phyloP scores from a whole-genome alignment of 139 green algal genomes.

The Coelastrella sp. region DNA sequence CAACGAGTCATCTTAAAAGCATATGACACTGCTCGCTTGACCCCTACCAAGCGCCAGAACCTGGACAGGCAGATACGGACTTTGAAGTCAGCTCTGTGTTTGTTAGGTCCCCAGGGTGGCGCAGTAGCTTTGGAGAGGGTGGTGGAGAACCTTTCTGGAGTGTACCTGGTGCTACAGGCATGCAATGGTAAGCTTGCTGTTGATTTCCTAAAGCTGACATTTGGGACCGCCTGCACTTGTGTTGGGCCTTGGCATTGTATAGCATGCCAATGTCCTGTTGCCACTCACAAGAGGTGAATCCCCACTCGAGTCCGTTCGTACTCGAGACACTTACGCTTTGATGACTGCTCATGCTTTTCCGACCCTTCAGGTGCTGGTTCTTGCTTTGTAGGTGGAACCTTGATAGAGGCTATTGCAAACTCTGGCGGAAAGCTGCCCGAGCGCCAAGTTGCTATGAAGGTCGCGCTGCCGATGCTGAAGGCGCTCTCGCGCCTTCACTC shows the following conservation, averaged over 20 bases:
- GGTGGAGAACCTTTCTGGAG: slow-evolving; percentile 18
- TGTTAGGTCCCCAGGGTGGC: slow-evolving; percentile 1
- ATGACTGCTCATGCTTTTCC: too few relatives aligned
- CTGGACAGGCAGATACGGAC: slow-evolving; percentile 36
- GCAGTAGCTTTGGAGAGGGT: slow-evolving; percentile 11
- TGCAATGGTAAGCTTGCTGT: slow-evolving; percentile 31
- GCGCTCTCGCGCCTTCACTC: slow-evolving; percentile 58
- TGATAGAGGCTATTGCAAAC: slow-evolving; percentile 66
- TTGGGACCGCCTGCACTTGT: too few relatives aligned
- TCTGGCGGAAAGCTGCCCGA: slow-evolving; percentile 60
- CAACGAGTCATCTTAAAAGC: slow-evolving; percentile 37
- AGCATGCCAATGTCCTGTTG: neutral
- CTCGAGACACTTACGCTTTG: too few relatives aligned
- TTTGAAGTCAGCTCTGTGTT: neutral
- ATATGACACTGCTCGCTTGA: neutral
- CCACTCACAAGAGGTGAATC: neutral
- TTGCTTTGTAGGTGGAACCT: slow-evolving; percentile 50
- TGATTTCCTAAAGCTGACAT: neutral
- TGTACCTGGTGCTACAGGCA: slow-evolving; percentile 47
- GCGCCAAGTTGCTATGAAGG: slow-evolving; percentile 43
- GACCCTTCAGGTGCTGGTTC: neutral
- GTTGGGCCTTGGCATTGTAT: neutral
- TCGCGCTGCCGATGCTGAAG: slow-evolving; percentile 57
- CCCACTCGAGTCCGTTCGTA: neutral
- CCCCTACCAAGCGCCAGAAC: neutral